Percentiles rank a stretch among this genome's conserved stretches.
Evolutionary conservation across 805 yeast genomes (phyloP).

Genomic region (Candida pini): DNA sequence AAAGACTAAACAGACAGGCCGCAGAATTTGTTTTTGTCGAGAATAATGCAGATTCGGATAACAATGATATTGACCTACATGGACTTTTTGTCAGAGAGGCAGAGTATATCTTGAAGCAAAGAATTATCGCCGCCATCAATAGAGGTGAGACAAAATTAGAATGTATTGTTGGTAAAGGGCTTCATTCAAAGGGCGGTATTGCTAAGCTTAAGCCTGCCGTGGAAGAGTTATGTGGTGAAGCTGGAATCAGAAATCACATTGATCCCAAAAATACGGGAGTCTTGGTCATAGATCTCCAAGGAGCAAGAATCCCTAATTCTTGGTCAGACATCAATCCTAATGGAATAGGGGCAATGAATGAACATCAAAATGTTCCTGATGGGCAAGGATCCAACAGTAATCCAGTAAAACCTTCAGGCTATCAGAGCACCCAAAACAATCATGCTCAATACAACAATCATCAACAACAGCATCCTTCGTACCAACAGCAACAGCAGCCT

Average conservation of each 20-base stretch:
- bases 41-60: constrained; percentile 81
- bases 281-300: constrained; percentile 57
- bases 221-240: constrained; percentile 66
- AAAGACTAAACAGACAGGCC: constrained; percentile 67
- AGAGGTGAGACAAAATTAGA: constrained; percentile 56
- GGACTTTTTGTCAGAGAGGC: constrained; percentile 92
- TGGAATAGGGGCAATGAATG: constrained; percentile 30
- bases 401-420: constrained; percentile 2
- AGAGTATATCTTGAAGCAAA: constrained; percentile 61
- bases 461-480: constrained; percentile 5
- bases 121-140: constrained; percentile 62
- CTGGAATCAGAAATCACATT: constrained; percentile 52
- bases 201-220: constrained; percentile 90
- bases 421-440: too few species aligned
- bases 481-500: constrained; percentile 16
- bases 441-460: not conserved
- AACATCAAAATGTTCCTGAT: constrained; percentile 20
- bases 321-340: constrained; percentile 27
- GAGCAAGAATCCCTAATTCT: constrained; percentile 38
- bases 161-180: constrained; percentile 91
- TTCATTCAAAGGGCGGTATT: constrained; percentile 74
- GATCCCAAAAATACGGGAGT: constrained; percentile 80
- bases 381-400: constrained; percentile 6
- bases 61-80: constrained; percentile 87
- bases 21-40: constrained; percentile 86